Evolutionary conservation across 441 rosid species (phyloP), one percentile per base, ranked within the genome.

Genomic region (Isatis lusitanica): DNA sequence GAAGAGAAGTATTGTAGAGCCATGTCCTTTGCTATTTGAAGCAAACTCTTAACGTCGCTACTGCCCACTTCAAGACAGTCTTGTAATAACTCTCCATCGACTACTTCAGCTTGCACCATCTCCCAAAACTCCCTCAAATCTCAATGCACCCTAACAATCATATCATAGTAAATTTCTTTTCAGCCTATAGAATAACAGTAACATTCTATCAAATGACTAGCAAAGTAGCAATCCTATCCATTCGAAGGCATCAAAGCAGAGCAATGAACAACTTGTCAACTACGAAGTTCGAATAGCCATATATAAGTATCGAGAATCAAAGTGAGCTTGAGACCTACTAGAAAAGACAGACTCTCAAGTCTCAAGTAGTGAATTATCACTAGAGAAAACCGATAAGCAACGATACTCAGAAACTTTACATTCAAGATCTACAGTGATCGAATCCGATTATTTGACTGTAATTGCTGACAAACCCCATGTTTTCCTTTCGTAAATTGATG

Each of bases 61-160:
- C 83, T 69, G 1, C 96, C 87, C 42, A 93, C 42, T 71, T 86
- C 90, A 9, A 93, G 78, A 77, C 96, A 93, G 75, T 91, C 94
- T 79, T 76, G 85, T 68, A 93, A 51, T 35, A 91, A 67, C 51
- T 71, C 87, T 16, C 92, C 97, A 7, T 87, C 91, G n/a, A 83
- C 70, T 71, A 86, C 85, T 74, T 90, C 97, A 55, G 55, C 81
- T 47, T 75, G 81, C 60, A 91, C 46, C 59, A 79, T 78, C 86
- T 91, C 86, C 82, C 84, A 81, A 69, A 77, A 53, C 28, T 86
- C 86, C 84, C 88, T 84, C n/a, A n/a, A n/a, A n/a, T n/a, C n/a
- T n/a, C 70, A 88, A 50, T 35, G 87, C 75, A 17, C 93, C 97
- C 97, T 92, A 82, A 50, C 42, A 58, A 2, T 38, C 11, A 68